Conservation (phyloP, 2,329 filamentous ascomycete genomes). For the Exserohilum turcica region DNA sequence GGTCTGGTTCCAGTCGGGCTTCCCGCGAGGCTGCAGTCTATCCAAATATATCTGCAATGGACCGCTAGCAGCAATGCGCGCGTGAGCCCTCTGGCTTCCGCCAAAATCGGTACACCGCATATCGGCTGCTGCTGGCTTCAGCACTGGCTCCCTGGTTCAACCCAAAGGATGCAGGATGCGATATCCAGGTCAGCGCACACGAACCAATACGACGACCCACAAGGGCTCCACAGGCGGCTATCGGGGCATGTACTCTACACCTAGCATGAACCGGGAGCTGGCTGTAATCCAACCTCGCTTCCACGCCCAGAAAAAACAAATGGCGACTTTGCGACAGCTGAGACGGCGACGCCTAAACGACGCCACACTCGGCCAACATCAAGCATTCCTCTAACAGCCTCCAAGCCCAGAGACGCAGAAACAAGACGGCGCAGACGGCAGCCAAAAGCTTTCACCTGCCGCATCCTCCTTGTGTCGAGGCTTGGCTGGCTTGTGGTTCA, state of each 20-base stretch:
- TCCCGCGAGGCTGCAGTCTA: neutral
- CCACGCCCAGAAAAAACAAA: neutral
- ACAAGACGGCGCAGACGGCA: constrained; percentile 28
- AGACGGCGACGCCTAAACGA: neutral
- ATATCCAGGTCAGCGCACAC: constrained; percentile 7
- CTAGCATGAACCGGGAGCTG: constrained; percentile 9
- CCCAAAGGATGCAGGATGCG: constrained; percentile 8
- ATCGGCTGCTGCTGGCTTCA: constrained; percentile 8
- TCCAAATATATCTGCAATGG: neutral
- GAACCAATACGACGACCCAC: constrained; percentile 15
- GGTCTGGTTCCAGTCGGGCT: neutral
- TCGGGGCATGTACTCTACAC: constrained; percentile 7
- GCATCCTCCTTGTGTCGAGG: constrained; percentile 21
- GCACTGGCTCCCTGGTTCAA: neutral
- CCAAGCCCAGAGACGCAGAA: constrained; percentile 9
- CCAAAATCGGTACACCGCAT: neutral
- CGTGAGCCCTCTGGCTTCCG: neutral
- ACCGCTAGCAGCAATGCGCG: neutral
- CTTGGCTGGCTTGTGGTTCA: constrained; percentile 25
- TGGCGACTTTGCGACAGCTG: neutral
- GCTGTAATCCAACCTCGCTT: neutral
- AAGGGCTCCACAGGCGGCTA: constrained; percentile 9
- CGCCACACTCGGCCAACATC: neutral
- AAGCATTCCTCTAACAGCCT: neutral
- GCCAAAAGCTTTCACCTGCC: constrained; percentile 33